phyloP scores from a whole-genome alignment of 1,284 basidiomycete species.

The Volvariella volvacea region DNA sequence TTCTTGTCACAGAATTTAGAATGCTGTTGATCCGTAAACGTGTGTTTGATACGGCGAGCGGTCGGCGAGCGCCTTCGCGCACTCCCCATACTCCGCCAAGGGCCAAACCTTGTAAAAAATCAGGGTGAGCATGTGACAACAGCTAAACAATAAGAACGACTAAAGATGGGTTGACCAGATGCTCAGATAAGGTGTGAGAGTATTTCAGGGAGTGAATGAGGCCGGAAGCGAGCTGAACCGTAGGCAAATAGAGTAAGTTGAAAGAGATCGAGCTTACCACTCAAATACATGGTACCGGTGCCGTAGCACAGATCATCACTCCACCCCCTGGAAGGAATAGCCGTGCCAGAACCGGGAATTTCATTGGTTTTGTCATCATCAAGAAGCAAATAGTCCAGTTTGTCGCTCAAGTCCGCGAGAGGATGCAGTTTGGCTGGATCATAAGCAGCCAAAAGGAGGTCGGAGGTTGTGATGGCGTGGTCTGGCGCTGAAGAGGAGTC shows the following conservation, averaged over 20 bases:
- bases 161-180: slow-evolving; percentile 44
- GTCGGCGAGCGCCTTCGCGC: slow-evolving; percentile 87
- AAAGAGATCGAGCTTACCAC: slow-evolving; percentile 76
- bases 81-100: slow-evolving; percentile 94
- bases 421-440: slow-evolving; percentile 90
- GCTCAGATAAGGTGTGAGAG: slow-evolving; percentile 62
- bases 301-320: slow-evolving; percentile 99
- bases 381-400: slow-evolving; percentile 87
- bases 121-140: slow-evolving; percentile 16
- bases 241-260: slow-evolving; percentile 49
- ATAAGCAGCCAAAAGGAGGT: slow-evolving; percentile 78
- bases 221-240: slow-evolving; percentile 34
- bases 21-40: slow-evolving; percentile 94
- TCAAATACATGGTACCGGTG: slow-evolving; percentile 97
- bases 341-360: slow-evolving; percentile 78
- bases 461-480: slow-evolving; percentile 68
- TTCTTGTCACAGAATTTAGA: slow-evolving; percentile 92
- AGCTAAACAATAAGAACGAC: slow-evolving; percentile 57
- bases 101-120: slow-evolving; percentile 73
- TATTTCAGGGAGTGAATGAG: slow-evolving; percentile 39
- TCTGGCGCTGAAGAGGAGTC: slow-evolving; percentile 33
- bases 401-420: slow-evolving; percentile 80
- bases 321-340: slow-evolving; percentile 93
- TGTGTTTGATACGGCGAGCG: slow-evolving; percentile 76
- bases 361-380: slow-evolving; percentile 92